A percentile compares a stretch with the other conserved stretches of the same genome.
phyloP scores from a whole-genome alignment of 192 early-diverging fungal species.

The Chytriomyces sp. region DNA sequence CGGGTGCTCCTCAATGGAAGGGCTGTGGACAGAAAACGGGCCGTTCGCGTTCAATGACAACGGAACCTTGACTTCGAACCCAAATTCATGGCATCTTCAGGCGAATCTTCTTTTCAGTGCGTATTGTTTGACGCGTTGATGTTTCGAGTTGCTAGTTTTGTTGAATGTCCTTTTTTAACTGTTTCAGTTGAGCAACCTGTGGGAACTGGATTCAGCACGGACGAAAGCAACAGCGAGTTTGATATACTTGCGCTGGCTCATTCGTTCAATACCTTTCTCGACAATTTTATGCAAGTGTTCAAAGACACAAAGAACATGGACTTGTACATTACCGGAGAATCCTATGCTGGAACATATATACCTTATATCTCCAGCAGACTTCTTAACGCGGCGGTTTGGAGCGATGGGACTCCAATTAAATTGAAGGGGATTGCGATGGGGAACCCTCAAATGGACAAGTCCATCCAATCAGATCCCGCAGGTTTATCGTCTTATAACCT shows the following conservation, averaged over 20 bases:
- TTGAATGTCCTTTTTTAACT: not conserved
- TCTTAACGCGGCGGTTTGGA: slow-evolving; percentile 11
- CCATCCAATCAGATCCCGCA: slow-evolving; percentile 34
- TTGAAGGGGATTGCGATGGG: slow-evolving; percentile 59
- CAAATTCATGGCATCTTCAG: slow-evolving; percentile 67
- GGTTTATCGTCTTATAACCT: slow-evolving; percentile 27
- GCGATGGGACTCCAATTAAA: slow-evolving; percentile 23
- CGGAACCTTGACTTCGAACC: slow-evolving; percentile 54
- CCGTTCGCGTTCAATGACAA: slow-evolving; percentile 71
- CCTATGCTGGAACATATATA: slow-evolving; percentile 41
- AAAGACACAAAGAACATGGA: slow-evolving; percentile 58
- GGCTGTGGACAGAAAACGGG: slow-evolving; percentile 31
- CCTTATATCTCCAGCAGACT: slow-evolving; percentile 17
- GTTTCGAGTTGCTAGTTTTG: not conserved
- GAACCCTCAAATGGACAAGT: slow-evolving; percentile 52
- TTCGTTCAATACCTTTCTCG: slow-evolving; percentile 21
- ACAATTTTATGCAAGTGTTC: slow-evolving; percentile 49
- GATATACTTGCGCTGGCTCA: not conserved
- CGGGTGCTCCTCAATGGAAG: slow-evolving; percentile 40
- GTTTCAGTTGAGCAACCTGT: slow-evolving; percentile 68
- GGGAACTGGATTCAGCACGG: slow-evolving; percentile 59
- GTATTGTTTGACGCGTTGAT: not conserved
- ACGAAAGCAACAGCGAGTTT: not conserved
- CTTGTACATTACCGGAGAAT: slow-evolving; percentile 63
- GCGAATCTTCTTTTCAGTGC: slow-evolving; percentile 65